Conservation (phyloP, 192 early-diverging fungal species). For the Globomyces pollinis-pini region DNA sequence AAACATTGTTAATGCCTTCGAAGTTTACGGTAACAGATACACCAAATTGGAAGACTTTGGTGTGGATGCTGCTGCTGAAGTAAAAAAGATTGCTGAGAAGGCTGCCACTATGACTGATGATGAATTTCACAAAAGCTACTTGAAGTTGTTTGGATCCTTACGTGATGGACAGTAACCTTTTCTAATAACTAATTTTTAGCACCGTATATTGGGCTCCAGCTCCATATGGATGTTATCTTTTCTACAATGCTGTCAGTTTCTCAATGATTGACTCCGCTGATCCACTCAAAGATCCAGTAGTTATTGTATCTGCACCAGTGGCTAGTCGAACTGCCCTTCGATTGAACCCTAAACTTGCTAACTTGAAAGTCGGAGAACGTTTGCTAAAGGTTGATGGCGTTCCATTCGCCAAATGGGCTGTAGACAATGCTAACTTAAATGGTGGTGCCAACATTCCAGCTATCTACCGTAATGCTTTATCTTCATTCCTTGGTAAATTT, state of each 20-base stretch:
- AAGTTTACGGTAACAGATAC: constrained; percentile 1
- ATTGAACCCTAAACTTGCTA: no score
- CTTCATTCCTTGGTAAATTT: not conserved
- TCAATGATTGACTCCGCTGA: constrained; percentile 10
- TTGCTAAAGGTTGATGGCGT: constrained; percentile 8
- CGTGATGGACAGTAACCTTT: constrained; percentile 22
- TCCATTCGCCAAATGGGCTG: no score
- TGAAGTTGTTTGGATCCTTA: constrained; percentile 11
- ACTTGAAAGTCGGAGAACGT: no score
- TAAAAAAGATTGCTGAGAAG: constrained; percentile 5
- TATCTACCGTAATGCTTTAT: not conserved
- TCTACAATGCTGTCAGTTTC: constrained; percentile 8
- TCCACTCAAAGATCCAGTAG: constrained; percentile 3
- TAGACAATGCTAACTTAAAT: not conserved
- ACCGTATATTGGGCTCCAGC: not conserved
- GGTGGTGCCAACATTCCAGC: constrained; percentile 11
- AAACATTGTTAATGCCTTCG: not conserved
- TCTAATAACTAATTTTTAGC: not conserved
- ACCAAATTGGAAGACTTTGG: not conserved
- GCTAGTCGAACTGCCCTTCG: no score
- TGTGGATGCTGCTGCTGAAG: constrained; percentile 13
- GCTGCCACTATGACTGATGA: constrained; percentile 7
- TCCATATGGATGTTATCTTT: not conserved
- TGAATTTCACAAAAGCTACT: constrained; percentile 15
- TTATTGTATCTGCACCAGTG: not conserved